Percentiles rank a stretch among this genome's conserved stretches.
Conservation (phyloP, 352 stramenopile species). For the Pythium volutum region DNA sequence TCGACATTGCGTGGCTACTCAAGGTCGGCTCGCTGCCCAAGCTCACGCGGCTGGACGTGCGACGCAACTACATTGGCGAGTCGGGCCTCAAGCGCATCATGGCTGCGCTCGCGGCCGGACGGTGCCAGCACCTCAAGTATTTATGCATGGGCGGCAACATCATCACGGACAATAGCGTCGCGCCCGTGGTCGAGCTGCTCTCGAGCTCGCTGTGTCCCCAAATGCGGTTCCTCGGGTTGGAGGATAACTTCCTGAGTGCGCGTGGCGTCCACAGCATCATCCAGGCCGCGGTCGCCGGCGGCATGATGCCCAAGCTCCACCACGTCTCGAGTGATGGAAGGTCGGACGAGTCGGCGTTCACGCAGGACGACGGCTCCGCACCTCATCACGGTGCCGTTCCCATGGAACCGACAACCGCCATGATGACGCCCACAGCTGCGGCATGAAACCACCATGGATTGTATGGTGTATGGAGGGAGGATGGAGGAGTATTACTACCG, state of each 20-base stretch:
- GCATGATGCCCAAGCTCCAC: slow-evolving; percentile 85
- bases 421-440: slow-evolving; percentile 12
- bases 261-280: slow-evolving; percentile 76
- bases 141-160: slow-evolving; percentile 85
- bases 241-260: slow-evolving; percentile 82
- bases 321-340: slow-evolving; percentile 58
- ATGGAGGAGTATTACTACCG: too few relatives aligned
- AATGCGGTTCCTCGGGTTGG: slow-evolving; percentile 75
- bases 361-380: neutral
- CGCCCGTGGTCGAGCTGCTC: slow-evolving; percentile 59
- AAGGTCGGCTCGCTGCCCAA: slow-evolving; percentile 60
- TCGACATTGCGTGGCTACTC: slow-evolving; percentile 74
- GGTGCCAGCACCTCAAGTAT: slow-evolving; percentile 67
- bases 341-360: slow-evolving; percentile 15
- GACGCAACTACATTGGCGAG: slow-evolving; percentile 82
- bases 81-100: slow-evolving; percentile 73
- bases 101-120: slow-evolving; percentile 44
- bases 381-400: neutral
- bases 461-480: neutral
- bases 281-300: slow-evolving; percentile 59
- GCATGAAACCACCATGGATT: slow-evolving; percentile 4
- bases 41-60: slow-evolving; percentile 65
- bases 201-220: slow-evolving; percentile 60
- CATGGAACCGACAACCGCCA: neutral
- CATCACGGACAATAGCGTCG: slow-evolving; percentile 81